phyloP scores from a whole-genome alignment of 345 rosid species.

The Geranium brycei region DNA sequence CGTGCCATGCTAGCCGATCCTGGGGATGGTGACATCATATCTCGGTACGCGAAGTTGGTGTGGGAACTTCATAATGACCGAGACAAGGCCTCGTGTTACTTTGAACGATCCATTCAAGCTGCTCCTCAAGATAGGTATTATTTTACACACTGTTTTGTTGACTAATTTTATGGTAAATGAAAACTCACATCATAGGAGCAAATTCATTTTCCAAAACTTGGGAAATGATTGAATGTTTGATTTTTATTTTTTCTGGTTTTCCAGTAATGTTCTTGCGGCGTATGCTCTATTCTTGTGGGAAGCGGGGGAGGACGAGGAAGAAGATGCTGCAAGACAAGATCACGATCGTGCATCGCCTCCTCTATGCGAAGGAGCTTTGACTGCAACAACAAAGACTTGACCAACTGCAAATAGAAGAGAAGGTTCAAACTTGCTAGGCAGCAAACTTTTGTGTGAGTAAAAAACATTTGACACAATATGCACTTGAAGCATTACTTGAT shows the following conservation, averaged over 20 bases:
- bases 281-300: conserved; percentile 55
- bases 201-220: too few relatives aligned
- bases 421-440: too few relatives aligned
- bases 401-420: too few relatives aligned
- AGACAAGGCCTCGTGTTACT: conserved; percentile 42
- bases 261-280: conserved; percentile 59
- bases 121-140: conserved; percentile 57
- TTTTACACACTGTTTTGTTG: too few relatives aligned
- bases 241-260: neutral
- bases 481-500: too few relatives aligned
- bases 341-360: neutral
- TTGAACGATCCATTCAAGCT: conserved; percentile 46
- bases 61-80: conserved; percentile 61
- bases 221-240: too few relatives aligned
- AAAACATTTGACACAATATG: too few relatives aligned
- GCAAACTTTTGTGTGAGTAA: too few relatives aligned
- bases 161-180: too few relatives aligned
- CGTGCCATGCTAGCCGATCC: conserved; percentile 58
- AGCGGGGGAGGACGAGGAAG: too few relatives aligned
- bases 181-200: too few relatives aligned
- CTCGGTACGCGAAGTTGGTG: conserved; percentile 47
- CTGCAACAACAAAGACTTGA: too few relatives aligned
- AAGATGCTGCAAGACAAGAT: conserved; percentile 7
- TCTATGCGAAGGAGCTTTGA: conserved; percentile 18
- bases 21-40: conserved; percentile 36